Percentiles rank a stretch among this genome's conserved stretches.
These are phyloP conservation scores for Aegilops speltoides DNA, from an alignment of 176 grass and related monocot species.

Conservation along the genomic window DNA sequence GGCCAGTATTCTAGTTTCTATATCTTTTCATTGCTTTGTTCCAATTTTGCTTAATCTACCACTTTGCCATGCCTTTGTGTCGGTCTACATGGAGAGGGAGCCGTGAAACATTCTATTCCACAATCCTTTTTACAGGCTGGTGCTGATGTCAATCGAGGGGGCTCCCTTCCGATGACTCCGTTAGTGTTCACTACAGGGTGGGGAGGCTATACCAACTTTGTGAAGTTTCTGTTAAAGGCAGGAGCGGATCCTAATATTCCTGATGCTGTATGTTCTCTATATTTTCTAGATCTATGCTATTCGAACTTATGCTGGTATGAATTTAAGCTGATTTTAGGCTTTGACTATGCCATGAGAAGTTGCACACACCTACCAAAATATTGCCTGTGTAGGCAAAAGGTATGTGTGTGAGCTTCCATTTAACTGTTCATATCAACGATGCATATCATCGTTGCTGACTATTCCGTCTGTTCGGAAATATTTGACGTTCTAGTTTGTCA, in stretches of 20 bases:
- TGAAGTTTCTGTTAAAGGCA: conserved; percentile 34
- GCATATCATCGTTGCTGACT: background rate
- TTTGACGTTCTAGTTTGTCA: no score
- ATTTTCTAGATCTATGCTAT: background rate
- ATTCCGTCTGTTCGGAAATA: no score
- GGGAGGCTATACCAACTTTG: conserved; percentile 31
- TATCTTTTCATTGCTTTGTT: background rate
- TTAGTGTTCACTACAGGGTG: conserved; percentile 6
- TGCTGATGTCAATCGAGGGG: conserved; percentile 32
- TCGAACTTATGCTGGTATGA: background rate
- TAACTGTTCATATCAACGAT: background rate
- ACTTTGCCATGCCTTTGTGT: background rate
- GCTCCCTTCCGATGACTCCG: background rate
- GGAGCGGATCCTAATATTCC: conserved; percentile 44
- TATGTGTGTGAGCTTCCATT: background rate
- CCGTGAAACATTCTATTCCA: background rate
- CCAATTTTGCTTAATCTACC: background rate
- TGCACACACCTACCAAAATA: background rate
- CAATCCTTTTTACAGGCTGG: conserved; percentile 38
- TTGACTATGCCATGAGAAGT: background rate
- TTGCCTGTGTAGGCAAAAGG: no score
- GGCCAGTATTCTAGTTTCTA: conserved; percentile 6
- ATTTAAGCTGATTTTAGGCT: conserved; percentile 6
- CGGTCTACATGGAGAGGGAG: background rate
- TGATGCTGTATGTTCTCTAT: conserved; percentile 30